These are phyloP conservation scores for Echites panduratus DNA, from an alignment of 257 asterid genomes.

Conservation along the genomic window DNA sequence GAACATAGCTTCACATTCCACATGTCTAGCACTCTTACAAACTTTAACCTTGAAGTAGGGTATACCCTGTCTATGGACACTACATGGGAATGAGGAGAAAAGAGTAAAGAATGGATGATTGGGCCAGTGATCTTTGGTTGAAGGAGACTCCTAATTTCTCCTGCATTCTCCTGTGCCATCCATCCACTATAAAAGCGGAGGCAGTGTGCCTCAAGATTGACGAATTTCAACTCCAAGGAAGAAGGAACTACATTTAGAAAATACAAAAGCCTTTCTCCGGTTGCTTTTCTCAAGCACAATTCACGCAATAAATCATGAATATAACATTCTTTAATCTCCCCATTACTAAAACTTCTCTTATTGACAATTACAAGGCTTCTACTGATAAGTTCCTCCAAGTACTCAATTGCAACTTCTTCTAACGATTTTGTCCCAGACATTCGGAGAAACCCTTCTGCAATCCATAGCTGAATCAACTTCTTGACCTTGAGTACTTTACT, in stretches of 20 bases:
- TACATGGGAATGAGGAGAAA: neutral
- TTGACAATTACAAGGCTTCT: constrained; percentile 7
- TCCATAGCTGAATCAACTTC: constrained; percentile 6
- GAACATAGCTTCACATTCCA: neutral
- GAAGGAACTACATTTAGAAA: neutral
- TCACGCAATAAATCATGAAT: constrained; percentile 7
- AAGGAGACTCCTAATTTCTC: too few relatives aligned
- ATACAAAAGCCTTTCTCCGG: neutral
- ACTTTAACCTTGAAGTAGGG: neutral
- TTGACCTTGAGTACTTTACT: constrained; percentile 3
- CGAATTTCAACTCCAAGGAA: too few relatives aligned
- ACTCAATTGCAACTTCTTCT: constrained; percentile 4
- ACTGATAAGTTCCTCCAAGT: constrained; percentile 7
- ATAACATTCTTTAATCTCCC: constrained; percentile 8
- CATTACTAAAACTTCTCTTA: neutral
- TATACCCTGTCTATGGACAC: too few relatives aligned
- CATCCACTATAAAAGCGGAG: neutral
- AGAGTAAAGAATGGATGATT: neutral
- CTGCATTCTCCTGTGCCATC: too few relatives aligned
- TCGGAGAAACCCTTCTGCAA: constrained; percentile 12
- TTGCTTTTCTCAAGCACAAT: neutral
- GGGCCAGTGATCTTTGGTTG: neutral
- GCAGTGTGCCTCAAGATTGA: neutral
- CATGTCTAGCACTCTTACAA: neutral
- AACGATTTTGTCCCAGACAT: neutral